Conservation (phyloP, 129 eudicot genomes). For the Pittosporum tobira region DNA sequence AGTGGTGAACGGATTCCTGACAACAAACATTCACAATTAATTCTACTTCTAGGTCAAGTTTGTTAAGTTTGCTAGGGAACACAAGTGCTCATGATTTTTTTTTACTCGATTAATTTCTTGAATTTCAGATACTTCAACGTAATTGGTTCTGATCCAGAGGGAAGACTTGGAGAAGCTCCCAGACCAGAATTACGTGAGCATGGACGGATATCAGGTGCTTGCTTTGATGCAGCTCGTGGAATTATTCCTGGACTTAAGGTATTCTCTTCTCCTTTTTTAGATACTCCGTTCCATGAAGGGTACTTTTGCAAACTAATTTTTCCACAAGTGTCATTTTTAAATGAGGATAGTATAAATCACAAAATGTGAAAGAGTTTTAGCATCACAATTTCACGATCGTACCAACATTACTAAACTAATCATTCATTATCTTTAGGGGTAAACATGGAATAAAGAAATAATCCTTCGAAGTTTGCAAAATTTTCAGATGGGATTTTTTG, state of each 20-base stretch:
- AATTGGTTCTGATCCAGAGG: constrained; percentile 89
- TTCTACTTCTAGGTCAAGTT: background rate
- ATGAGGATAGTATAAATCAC: no score
- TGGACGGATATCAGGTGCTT: constrained; percentile 88
- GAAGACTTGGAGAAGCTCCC: constrained; percentile 90
- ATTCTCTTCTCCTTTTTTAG: background rate
- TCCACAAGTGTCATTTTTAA: no score
- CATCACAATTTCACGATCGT: no score
- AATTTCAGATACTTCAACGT: constrained; percentile 78
- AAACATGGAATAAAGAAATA: no score
- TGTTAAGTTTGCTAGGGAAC: background rate
- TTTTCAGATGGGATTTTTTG: no score
- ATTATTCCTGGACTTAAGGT: constrained; percentile 79
- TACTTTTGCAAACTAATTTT: no score
- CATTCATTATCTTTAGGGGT: no score
- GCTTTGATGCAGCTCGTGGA: constrained; percentile 91
- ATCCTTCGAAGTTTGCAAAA: no score
- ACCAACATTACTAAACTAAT: no score
- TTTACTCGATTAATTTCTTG: background rate
- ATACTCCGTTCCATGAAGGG: background rate
- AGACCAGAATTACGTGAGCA: constrained; percentile 75
- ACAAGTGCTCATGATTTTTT: background rate
- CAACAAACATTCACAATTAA: background rate
- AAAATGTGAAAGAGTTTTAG: no score
- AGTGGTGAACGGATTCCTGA: background rate